These are phyloP conservation scores for Leccinum broughii DNA, from an alignment of 768 basidiomycete genomes.

Conservation along the genomic window DNA sequence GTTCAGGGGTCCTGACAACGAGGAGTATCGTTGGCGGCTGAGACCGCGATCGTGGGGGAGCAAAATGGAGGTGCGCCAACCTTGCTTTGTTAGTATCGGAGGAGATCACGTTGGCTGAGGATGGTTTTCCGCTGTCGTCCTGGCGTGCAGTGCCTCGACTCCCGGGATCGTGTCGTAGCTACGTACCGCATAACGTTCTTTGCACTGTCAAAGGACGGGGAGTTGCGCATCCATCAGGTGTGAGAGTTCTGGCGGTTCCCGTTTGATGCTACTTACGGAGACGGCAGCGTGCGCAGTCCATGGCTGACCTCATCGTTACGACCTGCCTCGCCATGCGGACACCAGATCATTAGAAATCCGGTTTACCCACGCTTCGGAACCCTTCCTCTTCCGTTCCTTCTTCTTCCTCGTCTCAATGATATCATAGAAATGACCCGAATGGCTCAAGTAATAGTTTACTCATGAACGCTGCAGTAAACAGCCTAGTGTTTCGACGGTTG, in stretches of 20 bases:
- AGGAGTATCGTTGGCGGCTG: constrained; percentile 28
- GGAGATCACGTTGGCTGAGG: too few species aligned
- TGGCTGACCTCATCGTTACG: constrained; percentile 33
- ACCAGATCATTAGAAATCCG: constrained; percentile 25
- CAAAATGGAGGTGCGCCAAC: constrained; percentile 21
- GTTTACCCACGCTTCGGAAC: neutral
- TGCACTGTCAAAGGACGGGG: constrained; percentile 34
- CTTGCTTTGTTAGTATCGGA: neutral
- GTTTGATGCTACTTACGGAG: constrained; percentile 7
- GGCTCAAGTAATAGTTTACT: too few species aligned
- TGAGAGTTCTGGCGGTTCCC: constrained; percentile 1
- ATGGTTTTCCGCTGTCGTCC: neutral
- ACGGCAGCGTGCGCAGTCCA: constrained; percentile 21
- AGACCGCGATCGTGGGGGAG: constrained; percentile 13
- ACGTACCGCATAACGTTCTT: constrained; percentile 33
- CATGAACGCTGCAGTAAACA: too few species aligned
- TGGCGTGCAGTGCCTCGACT: constrained; percentile 25
- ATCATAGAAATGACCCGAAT: too few species aligned
- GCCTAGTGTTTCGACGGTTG: too few species aligned
- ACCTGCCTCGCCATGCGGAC: constrained; percentile 34
- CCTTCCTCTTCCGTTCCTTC: neutral
- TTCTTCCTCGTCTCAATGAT: neutral
- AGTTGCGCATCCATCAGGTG: constrained; percentile 32
- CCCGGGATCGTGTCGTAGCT: constrained; percentile 26
- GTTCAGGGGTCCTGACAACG: constrained; percentile 27